Evolutionary conservation across 2,329 filamentous ascomycete genomes (phyloP), one percentile per base, ranked within the genome.

Genomic region (Aspergillus cejpii): DNA sequence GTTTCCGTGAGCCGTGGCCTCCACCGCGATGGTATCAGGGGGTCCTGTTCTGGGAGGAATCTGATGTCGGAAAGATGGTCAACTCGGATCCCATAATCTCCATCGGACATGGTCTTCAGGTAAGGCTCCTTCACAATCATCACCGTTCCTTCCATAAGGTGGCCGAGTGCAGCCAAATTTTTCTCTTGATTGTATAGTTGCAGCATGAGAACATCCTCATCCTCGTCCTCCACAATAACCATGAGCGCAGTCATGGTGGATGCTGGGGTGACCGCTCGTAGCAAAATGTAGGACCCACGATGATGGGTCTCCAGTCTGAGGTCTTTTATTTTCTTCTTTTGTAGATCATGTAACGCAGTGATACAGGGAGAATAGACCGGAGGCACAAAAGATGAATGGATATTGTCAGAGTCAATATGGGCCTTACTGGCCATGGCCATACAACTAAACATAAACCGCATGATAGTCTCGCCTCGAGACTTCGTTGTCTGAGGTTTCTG

Each of bases 61-160:
- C 70, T 47, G 14, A 79, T 50, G 44, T 80, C 76, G 12, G 68
- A 71, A 12, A 73, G 52, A 53, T 80, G 77, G 45, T 80, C 77
- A 5, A 78, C 72, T 5, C 75, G 67, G 19, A 80, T 26, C 0
- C 60, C 64, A 54, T 74, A 75, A 0, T 59, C 38, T 2, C 69
- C 69, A 21, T 70, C 57, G 0, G 54, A 57, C 19, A 63, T 62
- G 0, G 55, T 23, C 49, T 73, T 76, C 51, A 79, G 68, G 51
- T 71, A 80, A 0, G 76, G 76, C 45, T 80, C 76, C 48, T 79
- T 81, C 21, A 80, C 41, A 21, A 79, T 53, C 8, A 70, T 63
- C 0, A 71, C 53, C 10, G 57, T 60, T 1, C 62, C 60, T 4
- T 59, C 42, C 0, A 53, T 46, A 2, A 78, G 40, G 0, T 69